A percentile compares a stretch with the other conserved stretches of the same genome.
phyloP scores from a whole-genome alignment of 2,329 filamentous ascomycete species.

The Knufia petricola region DNA sequence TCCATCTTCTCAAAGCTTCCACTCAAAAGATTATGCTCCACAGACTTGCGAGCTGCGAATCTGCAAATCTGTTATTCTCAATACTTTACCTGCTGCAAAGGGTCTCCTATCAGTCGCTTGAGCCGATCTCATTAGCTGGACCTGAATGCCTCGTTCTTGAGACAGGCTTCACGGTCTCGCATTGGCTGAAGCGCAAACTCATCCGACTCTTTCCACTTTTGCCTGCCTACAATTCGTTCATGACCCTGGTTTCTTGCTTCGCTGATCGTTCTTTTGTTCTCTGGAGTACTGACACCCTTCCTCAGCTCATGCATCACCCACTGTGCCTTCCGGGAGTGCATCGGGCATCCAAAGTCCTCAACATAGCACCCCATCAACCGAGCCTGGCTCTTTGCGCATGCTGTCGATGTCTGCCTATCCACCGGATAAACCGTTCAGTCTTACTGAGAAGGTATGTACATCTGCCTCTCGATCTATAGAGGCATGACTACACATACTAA shows the following conservation, averaged over 20 bases:
- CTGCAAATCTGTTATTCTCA: constrained; percentile 1
- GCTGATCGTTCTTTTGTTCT: constrained; percentile 3
- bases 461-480: not conserved
- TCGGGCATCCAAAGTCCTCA: constrained; percentile 6
- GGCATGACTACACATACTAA: not conserved
- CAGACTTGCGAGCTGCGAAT: constrained; percentile 5
- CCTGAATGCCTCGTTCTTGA: constrained; percentile 6
- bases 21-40: constrained; percentile 7
- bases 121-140: constrained; percentile 7
- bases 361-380: constrained; percentile 4
- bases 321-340: constrained; percentile 2
- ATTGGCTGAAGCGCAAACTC: constrained; percentile 6
- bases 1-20: not conserved
- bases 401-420: constrained; percentile 10
- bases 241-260: constrained; percentile 1
- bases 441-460: constrained; percentile 9
- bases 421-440: constrained; percentile 3
- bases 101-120: constrained; percentile 4
- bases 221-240: constrained; percentile 1
- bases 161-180: constrained; percentile 6
- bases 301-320: constrained; percentile 9
- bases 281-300: constrained; percentile 7
- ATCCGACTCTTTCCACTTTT: constrained; percentile 8
- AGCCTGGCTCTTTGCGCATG: constrained; percentile 6
- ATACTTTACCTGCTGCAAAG: not conserved